Base-by-base conservation (phyloP, 257 asterid genomes). In the Rauvolfia tetraphylla region DNA sequence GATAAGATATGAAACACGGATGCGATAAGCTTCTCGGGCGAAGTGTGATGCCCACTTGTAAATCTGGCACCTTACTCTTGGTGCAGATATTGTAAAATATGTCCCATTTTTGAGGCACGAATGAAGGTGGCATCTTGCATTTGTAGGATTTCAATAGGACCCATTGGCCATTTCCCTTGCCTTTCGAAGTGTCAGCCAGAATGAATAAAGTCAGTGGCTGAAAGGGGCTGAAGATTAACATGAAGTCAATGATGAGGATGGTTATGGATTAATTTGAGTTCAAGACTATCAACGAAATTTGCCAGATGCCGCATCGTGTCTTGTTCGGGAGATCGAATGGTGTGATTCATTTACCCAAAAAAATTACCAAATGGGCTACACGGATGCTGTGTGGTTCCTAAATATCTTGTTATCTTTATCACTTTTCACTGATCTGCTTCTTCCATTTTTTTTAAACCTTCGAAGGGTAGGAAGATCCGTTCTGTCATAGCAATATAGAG, bases 21-120 rank as follows among this genome's bases (percentile, higher is more conserved):
- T 85, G 89, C 87, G 92, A 86, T 79, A 81, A 88, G 92, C 82
- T 89, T 90, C 91, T 90, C 76, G 96, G 90, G 81, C 75, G 68
- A 74, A 87, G 93, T 87, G 95, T 88, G 86, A 75, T 82, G 87
- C 86, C 92, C 93, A 86, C 87, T 81, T 83, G 73, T 81, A 72
- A 77, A 59, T 83, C 81, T 76, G 79, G 68, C 82, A 58, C 80
- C 75, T 74, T 79, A 68, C 57, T 76, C 56, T 46, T 3, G n/a
- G 25, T 42, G 80, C 72, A 81, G 87, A 89, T 83, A 79, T 79
- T 79, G 79, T 83, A 86, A 84, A 82, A 65, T 65, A 65, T 65
- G 34, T 42, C 8, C 33, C 51, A 20, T 10, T 27, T 5, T 27
- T 15, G 11, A 13, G 22, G 13, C 25, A 14, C 13, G 2, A 34